Evolutionary conservation across 495 filamentous ascomycete genomes (phyloP), one percentile per base, ranked within the genome.

Genomic region (Podospora bellae-mahoneyi): DNA sequence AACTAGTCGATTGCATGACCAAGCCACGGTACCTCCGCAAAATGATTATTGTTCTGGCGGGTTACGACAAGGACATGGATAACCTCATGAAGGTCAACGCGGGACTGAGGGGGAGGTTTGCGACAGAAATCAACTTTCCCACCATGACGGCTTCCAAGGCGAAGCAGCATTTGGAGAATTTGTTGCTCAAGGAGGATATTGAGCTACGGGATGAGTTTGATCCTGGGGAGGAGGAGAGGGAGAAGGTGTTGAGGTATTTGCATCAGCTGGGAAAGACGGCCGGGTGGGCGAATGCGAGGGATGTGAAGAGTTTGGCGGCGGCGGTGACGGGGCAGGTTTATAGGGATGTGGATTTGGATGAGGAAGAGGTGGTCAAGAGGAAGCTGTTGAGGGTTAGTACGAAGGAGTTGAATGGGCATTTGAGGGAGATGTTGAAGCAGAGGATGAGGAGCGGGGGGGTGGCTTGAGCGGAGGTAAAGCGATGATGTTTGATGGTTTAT

Each of bases 41-140:
- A 65, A 69, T 91, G 5, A 78, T 91, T 0, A 78, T 91, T n/a
- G 88, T 92, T 62, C 78, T 91, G 3, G 89, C 90, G 0, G 89
- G 89, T 6, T 91, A 91, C 64, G 81, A 83, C n/a, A 64, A 77
- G 0, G 86, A 90, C 32, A 91, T 91, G 69, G 84, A 91, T 67
- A 73, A 78, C 0, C 83, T 92, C 0, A 81, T 91, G 78, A 39
- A 66, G 26, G 73, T 78, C 10, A 87, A 87, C 60, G 76, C 77
- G 0, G 85, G 85, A 2, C 71, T 88, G 6, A 78, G 79, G 1
- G 85, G 85, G 68, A 81, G 84, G 5, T 87, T 87, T 74, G 75
- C 84, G 0, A 83, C 84, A 16, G 77, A 79, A 28, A 66, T 88
- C 10, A 60, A 78, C 3, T 88, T 87, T 62, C 68, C 73, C 5